phyloP scores from a whole-genome alignment of 495 filamentous ascomycete genomes.

The Aspergillus mulundensis region DNA sequence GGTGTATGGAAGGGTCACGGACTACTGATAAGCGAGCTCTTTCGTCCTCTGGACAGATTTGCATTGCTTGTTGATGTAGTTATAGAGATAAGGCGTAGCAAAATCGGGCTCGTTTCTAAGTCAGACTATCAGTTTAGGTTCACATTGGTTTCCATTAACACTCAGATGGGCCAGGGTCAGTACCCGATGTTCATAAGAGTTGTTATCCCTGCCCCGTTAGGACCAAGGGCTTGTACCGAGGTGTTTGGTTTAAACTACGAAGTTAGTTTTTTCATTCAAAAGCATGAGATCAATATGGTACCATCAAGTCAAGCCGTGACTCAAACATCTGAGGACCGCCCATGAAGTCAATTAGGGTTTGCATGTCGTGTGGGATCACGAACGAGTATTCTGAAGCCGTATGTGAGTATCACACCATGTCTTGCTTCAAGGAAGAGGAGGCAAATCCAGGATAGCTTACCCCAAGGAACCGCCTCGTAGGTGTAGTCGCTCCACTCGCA shows the following conservation, averaged over 20 bases:
- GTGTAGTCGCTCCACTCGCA: constrained; percentile 56
- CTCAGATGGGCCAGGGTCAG: background rate
- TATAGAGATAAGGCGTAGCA: constrained; percentile 62
- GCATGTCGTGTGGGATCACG: constrained; percentile 64
- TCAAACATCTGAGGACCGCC: constrained; percentile 56
- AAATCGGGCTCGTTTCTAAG: constrained; percentile 61
- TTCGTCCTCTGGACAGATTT: constrained; percentile 53
- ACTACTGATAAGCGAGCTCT: constrained; percentile 52
- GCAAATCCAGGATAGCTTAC: constrained; percentile 18
- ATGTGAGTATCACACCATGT: background rate
- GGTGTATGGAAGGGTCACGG: constrained; percentile 29
- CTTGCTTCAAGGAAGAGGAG: background rate
- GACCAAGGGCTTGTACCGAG: constrained; percentile 30
- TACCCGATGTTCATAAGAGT: constrained; percentile 50
- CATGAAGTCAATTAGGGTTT: constrained; percentile 53
- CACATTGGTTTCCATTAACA: background rate
- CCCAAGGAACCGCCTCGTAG: constrained; percentile 38
- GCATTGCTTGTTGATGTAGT: constrained; percentile 61
- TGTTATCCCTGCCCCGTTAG: constrained; percentile 35
- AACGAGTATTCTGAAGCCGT: constrained; percentile 51
- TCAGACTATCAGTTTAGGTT: background rate
- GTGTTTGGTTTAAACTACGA: constrained; percentile 32
- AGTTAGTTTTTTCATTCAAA: background rate
- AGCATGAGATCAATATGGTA: constrained; percentile 6
- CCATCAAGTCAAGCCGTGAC: constrained; percentile 48